Percentiles rank a stretch among this genome's conserved stretches.
Evolutionary conservation across 2,329 filamentous ascomycete species (phyloP).

Genomic region (Cladosporium halotolerans): DNA sequence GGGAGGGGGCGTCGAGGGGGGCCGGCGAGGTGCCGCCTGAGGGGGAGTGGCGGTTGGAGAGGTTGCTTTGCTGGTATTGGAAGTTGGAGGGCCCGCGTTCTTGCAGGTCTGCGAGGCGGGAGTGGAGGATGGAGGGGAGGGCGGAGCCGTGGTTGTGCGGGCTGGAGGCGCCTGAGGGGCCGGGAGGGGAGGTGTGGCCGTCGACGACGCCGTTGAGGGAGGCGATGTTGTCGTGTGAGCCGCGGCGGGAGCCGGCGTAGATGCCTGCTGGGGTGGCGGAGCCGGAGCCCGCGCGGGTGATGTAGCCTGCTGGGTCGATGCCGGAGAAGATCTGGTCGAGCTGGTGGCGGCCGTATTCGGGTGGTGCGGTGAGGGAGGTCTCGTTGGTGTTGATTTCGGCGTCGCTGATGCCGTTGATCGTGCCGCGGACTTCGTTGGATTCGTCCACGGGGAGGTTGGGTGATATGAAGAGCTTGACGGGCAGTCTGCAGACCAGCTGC

Average conservation of each 20-base stretch:
- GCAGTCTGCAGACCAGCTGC: constrained; percentile 84
- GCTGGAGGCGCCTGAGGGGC: constrained; percentile 51
- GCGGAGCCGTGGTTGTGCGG: constrained; percentile 34
- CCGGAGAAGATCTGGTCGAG: constrained; percentile 88
- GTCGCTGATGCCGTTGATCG: constrained; percentile 30
- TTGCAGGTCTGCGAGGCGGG: constrained; percentile 54
- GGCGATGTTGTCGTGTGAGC: constrained; percentile 74
- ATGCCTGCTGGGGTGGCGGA: constrained; percentile 65
- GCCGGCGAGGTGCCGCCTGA: constrained; percentile 29
- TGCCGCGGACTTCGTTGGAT: constrained; percentile 66
- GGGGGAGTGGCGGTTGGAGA: constrained; percentile 16
- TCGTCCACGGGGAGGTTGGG: constrained; percentile 86
- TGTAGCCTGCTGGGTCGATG: constrained; percentile 72
- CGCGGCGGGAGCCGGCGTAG: constrained; percentile 61
- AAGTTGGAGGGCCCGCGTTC: constrained; percentile 30
- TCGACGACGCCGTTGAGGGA: constrained; percentile 46
- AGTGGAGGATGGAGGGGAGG: constrained; percentile 61
- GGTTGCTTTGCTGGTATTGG: constrained; percentile 20
- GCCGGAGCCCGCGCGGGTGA: constrained; percentile 42
- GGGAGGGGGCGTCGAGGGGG: constrained; percentile 22
- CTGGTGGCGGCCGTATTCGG: constrained; percentile 82
- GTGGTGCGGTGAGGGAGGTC: constrained; percentile 67
- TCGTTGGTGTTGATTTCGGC: constrained; percentile 46
- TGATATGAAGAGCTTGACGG: constrained; percentile 90
- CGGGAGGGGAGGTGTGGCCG: constrained; percentile 41